Evolutionary conservation across 2,329 filamentous ascomycete genomes (phyloP), one percentile per base, ranked within the genome.

Genomic region (Alternaria metachromatica): DNA sequence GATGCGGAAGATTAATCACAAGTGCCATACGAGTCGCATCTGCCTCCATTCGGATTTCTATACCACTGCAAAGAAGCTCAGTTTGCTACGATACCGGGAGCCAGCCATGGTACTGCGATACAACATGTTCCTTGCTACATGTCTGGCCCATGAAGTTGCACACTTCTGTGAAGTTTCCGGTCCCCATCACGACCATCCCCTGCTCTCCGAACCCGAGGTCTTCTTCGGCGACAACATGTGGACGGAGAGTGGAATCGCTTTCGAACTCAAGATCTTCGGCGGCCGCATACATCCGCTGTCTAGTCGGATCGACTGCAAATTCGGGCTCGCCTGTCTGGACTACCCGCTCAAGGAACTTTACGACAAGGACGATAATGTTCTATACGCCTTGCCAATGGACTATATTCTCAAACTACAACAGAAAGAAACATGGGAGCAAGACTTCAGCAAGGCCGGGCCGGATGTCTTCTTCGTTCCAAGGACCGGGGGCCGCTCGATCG

Each of bases 21-120:
- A 78, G 43, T 79, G 78, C 55, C 79, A 78, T 44, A 77, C 73
- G 6, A 77, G 75, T 59, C 71, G 75, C n/a, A 80, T 81, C 26
- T 78, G 78, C 55, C 65, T 81, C 3, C 78, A 81, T 57, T 76
- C 78, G 6, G 79, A 81, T 59, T 80, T 81, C 55, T 81, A 80
- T 49, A 81, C 78, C 11, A 80, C 78, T 3, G 79, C 79, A 11
- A 80, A 79, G 65, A 79, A 79, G 54, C 69, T 80, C 15, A 79
- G 76, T 58, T 18, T 79, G 2, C 45, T 81, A 26, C 74, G 72
- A 41, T 80, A 77, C 59, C 76, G 77, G 15, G 79, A 81, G 33
- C 79, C 78, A 7, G 78, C 77, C 5, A 80, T 80, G 78, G 79
- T 81, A 0, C 55, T 81, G 21, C 78, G 80, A 12, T 81, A 80